phyloP scores from a whole-genome alignment of 306 rosid genomes.

The Heteromeles arbutifolia region DNA sequence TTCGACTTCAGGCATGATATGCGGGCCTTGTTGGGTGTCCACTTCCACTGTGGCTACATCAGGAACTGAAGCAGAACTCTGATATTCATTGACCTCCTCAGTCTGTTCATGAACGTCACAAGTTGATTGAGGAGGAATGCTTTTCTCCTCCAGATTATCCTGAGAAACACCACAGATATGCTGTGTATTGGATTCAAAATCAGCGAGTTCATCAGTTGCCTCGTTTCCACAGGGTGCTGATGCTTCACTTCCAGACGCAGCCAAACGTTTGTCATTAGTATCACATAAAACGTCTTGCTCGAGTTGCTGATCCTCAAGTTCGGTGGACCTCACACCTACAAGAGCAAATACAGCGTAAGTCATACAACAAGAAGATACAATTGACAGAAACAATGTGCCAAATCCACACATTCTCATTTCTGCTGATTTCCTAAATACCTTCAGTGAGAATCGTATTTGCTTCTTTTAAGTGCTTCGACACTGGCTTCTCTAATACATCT shows the following conservation, averaged over 20 bases:
- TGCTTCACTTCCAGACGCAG: constrained; percentile 25
- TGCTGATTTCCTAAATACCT: neutral
- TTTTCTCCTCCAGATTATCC: constrained; percentile 29
- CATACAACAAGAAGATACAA: neutral
- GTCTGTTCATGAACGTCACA: constrained; percentile 19
- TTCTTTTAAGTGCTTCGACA: constrained; percentile 23
- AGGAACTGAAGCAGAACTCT: constrained; percentile 16
- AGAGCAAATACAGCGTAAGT: constrained; percentile 1
- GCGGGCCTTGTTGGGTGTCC: constrained; percentile 19
- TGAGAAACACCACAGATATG: constrained; percentile 5
- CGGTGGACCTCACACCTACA: constrained; percentile 34
- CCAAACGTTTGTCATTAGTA: constrained; percentile 17
- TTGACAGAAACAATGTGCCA: constrained; percentile 8
- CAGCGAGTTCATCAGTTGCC: constrained; percentile 24
- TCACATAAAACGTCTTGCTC: constrained; percentile 13
- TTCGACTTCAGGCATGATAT: constrained; percentile 15
- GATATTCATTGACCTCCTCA: constrained; percentile 14
- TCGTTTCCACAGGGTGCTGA: constrained; percentile 16
- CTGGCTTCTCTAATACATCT: constrained; percentile 71
- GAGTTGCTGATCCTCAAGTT: constrained; percentile 11
- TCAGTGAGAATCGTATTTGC: constrained; percentile 15
- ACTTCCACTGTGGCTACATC: constrained; percentile 16
- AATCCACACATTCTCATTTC: too few relatives aligned
- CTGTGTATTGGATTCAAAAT: constrained; percentile 22
- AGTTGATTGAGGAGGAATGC: constrained; percentile 15